Percentiles rank a stretch among this genome's conserved stretches.
Conservation (phyloP, 2,329 filamentous ascomycete species). For the Didymella glomerata region DNA sequence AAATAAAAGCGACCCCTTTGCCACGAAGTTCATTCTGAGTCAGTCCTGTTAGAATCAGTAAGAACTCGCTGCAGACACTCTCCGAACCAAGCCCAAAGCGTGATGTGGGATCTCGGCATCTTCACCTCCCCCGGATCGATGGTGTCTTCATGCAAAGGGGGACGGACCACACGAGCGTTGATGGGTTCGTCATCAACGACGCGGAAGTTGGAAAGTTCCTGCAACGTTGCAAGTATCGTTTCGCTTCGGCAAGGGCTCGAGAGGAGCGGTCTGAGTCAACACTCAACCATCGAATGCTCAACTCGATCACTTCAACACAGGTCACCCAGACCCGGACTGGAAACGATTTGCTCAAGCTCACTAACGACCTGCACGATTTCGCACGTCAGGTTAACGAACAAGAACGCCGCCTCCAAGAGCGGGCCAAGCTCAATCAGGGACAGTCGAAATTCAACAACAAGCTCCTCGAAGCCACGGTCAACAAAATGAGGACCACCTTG, state of each 20-base stretch:
- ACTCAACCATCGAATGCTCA: not conserved
- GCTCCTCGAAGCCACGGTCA: not conserved
- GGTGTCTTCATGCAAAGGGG: not conserved
- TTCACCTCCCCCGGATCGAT: not conserved
- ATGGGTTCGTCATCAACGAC: not conserved
- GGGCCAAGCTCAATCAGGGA: not conserved
- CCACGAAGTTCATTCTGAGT: not conserved
- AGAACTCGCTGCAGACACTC: not conserved
- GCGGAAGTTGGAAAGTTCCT: not conserved
- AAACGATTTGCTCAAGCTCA: not conserved
- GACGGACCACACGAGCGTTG: not conserved
- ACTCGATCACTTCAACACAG: not conserved
- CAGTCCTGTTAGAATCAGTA: not conserved
- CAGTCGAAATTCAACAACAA: not conserved
- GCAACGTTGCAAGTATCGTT: not conserved
- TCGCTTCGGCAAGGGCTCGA: not conserved
- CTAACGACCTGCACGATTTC: not conserved
- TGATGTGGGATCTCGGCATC: not conserved
- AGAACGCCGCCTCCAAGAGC: not conserved
- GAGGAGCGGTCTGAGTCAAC: not conserved
- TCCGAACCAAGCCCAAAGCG: no score
- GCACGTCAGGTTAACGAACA: not conserved
- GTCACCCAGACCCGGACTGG: not conserved
- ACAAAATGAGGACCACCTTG: not conserved
- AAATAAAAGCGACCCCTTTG: not conserved